Percentiles rank a stretch among this genome's conserved stretches.
Conservation (phyloP, 495 filamentous ascomycete species). For the Penicillium ucsense region DNA sequence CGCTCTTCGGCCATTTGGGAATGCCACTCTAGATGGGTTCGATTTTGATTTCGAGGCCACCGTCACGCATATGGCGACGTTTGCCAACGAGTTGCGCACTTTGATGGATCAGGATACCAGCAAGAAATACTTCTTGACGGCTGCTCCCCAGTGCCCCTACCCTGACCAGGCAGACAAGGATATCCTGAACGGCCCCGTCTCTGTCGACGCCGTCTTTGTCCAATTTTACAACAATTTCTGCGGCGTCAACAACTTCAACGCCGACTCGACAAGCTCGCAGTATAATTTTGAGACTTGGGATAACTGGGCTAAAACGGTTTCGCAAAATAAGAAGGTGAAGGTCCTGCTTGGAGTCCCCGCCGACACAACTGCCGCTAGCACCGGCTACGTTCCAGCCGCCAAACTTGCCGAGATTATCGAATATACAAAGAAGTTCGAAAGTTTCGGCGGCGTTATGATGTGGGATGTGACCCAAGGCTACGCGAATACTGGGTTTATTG, state of each 20-base stretch:
- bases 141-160: constrained; percentile 58
- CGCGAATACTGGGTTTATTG: constrained; percentile 48
- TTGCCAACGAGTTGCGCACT: constrained; percentile 44
- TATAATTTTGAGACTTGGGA: constrained; percentile 69
- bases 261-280: constrained; percentile 39
- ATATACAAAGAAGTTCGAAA: constrained; percentile 43
- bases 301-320: constrained; percentile 53
- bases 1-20: constrained; percentile 51
- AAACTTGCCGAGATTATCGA: constrained; percentile 38
- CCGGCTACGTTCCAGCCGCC: constrained; percentile 43
- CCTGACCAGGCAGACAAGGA: constrained; percentile 52
- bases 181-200: constrained; percentile 41
- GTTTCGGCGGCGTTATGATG: constrained; percentile 63
- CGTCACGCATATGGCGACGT: constrained; percentile 40
- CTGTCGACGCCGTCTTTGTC: constrained; percentile 56
- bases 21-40: constrained; percentile 59
- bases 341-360: constrained; percentile 59
- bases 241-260: constrained; percentile 44
- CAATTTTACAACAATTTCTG: constrained; percentile 75
- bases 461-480: constrained; percentile 61
- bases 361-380: constrained; percentile 44
- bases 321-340: constrained; percentile 53
- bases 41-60: constrained; percentile 57
- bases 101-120: constrained; percentile 41
- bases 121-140: constrained; percentile 51